phyloP scores from a whole-genome alignment of 176 grass and related monocot genomes.

The Alopecurus myosuroides region DNA sequence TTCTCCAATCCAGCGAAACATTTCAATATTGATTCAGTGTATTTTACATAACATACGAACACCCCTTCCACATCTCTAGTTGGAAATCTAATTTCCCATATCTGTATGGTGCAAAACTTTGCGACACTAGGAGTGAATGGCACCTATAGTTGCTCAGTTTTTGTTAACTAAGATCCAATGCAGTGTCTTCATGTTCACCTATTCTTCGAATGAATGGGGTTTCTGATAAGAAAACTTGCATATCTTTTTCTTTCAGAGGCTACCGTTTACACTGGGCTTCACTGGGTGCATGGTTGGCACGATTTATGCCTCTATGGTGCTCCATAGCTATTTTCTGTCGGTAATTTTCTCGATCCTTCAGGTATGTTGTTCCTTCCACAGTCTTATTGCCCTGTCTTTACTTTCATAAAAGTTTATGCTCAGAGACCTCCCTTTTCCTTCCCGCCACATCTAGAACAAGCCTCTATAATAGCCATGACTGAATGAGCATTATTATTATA shows the following conservation, averaged over 20 bases:
- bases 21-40: not conserved
- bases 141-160: not conserved
- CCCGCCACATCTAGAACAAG: not conserved
- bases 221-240: slow-evolving; percentile 1
- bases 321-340: slow-evolving; percentile 94
- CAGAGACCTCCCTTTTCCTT: not conserved
- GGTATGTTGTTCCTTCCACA: slow-evolving; percentile 29
- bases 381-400: not conserved
- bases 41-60: not conserved
- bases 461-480: not conserved
- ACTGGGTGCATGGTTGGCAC: slow-evolving; percentile 92
- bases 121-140: not conserved
- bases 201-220: not conserved
- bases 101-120: not conserved
- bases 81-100: not conserved
- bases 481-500: no score
- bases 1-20: not conserved
- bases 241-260: slow-evolving; percentile 40
- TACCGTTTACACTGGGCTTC: slow-evolving; percentile 79
- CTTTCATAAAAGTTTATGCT: not conserved
- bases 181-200: not conserved
- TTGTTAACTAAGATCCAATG: not conserved
- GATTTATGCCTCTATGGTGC: slow-evolving; percentile 94
- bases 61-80: not conserved
- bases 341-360: slow-evolving; percentile 92